These are phyloP conservation scores for Mesembryanthemum crystallinum DNA, from an alignment of 148 eudicot genomes.

Conservation along the genomic window DNA sequence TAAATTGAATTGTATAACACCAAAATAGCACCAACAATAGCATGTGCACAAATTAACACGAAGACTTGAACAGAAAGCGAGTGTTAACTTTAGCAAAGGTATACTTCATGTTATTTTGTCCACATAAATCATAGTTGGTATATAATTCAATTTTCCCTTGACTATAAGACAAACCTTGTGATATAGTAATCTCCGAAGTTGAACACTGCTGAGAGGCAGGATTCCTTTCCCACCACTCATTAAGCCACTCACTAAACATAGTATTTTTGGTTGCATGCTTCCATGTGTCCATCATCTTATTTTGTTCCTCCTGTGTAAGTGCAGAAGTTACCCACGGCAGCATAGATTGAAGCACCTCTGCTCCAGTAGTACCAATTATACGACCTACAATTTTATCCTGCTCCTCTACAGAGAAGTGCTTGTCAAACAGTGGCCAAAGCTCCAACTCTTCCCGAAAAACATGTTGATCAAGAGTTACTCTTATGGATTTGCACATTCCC, in stretches of 20 bases:
- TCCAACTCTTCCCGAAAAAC: slow-evolving; percentile 91
- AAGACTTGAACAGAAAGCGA: too few species aligned
- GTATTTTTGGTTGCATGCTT: slow-evolving; percentile 97
- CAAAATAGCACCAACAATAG: too few species aligned
- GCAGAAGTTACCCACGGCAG: slow-evolving; percentile 99
- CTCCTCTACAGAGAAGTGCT: slow-evolving; percentile 85
- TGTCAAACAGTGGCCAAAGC: slow-evolving; percentile 94
- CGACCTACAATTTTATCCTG: slow-evolving; percentile 95
- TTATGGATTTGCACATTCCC: slow-evolving; percentile 94
- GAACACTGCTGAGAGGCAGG: slow-evolving; percentile 53
- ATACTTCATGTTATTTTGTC: too few species aligned
- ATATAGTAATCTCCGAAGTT: slow-evolving; percentile 38
- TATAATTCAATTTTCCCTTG: background rate
- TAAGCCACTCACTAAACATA: slow-evolving; percentile 97
- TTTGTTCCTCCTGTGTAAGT: slow-evolving; percentile 94
- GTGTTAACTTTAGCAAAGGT: too few species aligned
- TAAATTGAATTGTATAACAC: too few species aligned
- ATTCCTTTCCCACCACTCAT: slow-evolving; percentile 93
- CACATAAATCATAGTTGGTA: too few species aligned
- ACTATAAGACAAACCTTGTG: slow-evolving; percentile 50
- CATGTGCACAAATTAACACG: too few species aligned
- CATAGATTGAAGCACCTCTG: slow-evolving; percentile 98
- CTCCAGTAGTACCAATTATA: slow-evolving; percentile 98
- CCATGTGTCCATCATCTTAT: slow-evolving; percentile 96
- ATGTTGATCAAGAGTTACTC: slow-evolving; percentile 92